Evolutionary conservation across 1,139 yeast genomes (phyloP).

Genomic region (Lodderomyces parapsilosis): DNA sequence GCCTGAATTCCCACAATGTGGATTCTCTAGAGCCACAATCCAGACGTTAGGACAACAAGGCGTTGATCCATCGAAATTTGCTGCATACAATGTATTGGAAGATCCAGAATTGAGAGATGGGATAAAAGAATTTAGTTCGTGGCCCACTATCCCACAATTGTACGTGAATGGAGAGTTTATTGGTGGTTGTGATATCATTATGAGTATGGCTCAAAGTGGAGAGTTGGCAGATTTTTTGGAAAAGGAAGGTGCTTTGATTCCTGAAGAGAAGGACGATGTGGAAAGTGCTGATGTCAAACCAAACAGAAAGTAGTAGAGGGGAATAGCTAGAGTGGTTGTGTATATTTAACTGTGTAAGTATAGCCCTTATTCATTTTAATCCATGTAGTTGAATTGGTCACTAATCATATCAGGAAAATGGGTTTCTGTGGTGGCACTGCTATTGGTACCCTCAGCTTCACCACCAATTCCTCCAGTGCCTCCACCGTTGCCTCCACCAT

Average conservation of each 20-base stretch:
- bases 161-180: conserved; percentile 79
- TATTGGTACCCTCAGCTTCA: no score
- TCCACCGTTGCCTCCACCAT: not conserved
- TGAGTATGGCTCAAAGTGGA: conserved; percentile 89
- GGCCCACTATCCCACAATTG: conserved; percentile 90
- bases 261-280: conserved; percentile 51
- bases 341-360: no score
- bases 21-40: conserved; percentile 93
- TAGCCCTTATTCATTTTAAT: not conserved
- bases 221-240: conserved; percentile 85
- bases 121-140: conserved; percentile 88
- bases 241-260: conserved; percentile 72
- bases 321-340: no score
- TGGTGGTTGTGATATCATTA: conserved; percentile 96
- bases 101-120: conserved; percentile 92
- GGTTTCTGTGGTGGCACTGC: not conserved
- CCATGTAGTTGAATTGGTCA: not conserved
- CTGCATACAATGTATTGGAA: conserved; percentile 95
- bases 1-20: conserved; percentile 98
- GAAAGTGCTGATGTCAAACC: conserved; percentile 40
- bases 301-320: conserved; percentile 10
- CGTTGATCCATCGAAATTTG: conserved; percentile 93
- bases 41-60: conserved; percentile 95
- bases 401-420: not conserved
- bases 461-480: not conserved